These are phyloP conservation scores for Calophaca sinica DNA, from an alignment of 306 rosid species.

Conservation along the genomic window DNA sequence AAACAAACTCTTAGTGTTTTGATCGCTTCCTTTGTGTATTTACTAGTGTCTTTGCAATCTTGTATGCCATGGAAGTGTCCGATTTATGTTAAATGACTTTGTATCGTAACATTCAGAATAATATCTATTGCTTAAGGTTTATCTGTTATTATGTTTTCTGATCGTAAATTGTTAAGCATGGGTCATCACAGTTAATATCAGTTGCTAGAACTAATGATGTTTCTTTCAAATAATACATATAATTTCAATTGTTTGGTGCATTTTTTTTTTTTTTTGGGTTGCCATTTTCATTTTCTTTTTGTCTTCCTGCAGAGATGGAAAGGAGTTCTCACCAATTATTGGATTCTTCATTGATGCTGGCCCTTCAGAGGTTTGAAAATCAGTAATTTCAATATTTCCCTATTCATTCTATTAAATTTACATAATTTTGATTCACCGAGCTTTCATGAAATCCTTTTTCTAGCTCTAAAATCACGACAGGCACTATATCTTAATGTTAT, in stretches of 20 bases:
- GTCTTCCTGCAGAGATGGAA: slow-evolving; percentile 67
- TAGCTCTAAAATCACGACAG: neutral
- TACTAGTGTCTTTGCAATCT: slow-evolving; percentile 8
- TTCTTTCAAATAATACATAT: neutral
- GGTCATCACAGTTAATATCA: neutral
- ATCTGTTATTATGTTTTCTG: neutral
- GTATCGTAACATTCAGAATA: slow-evolving; percentile 12
- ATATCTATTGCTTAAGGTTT: slow-evolving; percentile 3
- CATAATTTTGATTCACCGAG: slow-evolving; percentile 4
- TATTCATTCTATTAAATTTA: slow-evolving; percentile 9
- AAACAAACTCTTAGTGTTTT: too few species aligned
- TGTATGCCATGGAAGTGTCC: neutral
- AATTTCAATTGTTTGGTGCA: slow-evolving; percentile 27
- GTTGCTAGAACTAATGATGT: slow-evolving; percentile 16
- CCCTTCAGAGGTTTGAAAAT: slow-evolving; percentile 70
- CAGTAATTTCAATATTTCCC: slow-evolving; percentile 3
- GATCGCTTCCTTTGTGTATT: neutral
- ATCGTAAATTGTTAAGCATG: slow-evolving; percentile 17
- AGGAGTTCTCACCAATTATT: slow-evolving; percentile 80
- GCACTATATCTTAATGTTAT: slow-evolving; percentile 15
- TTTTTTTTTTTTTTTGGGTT: neutral
- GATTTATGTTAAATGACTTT: slow-evolving; percentile 3
- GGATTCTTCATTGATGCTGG: slow-evolving; percentile 71
- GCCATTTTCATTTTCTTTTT: neutral
- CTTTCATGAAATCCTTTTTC: neutral